phyloP scores from a whole-genome alignment of 2,329 filamentous ascomycete genomes.

The Biscogniauxia marginata region DNA sequence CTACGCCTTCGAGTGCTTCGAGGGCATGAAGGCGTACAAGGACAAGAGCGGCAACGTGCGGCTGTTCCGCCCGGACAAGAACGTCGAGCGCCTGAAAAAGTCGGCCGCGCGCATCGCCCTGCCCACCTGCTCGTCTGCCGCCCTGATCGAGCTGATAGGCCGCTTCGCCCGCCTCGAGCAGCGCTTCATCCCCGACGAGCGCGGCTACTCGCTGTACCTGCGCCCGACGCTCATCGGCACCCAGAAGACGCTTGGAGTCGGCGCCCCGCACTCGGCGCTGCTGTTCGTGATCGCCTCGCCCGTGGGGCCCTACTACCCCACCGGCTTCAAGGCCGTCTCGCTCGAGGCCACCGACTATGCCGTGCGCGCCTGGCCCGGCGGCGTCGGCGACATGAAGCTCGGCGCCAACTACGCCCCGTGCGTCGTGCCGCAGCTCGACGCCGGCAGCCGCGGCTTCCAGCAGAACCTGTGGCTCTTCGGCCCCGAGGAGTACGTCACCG shows the following conservation, averaged over 20 bases:
- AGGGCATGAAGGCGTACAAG: conserved; percentile 99
- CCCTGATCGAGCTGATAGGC: conserved; percentile 77
- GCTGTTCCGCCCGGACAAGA: conserved; percentile 91
- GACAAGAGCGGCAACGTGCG: conserved; percentile 75
- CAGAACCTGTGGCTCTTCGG: conserved; percentile 99
- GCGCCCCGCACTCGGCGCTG: conserved; percentile 85
- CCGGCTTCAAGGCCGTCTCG: conserved; percentile 95
- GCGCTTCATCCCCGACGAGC: conserved; percentile 82
- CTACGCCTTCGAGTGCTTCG: conserved; percentile 97
- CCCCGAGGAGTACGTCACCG: conserved; percentile 91
- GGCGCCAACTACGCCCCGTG: conserved; percentile 99
- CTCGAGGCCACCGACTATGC: conserved; percentile 96
- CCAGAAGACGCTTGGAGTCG: conserved; percentile 88
- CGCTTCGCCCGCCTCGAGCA: conserved; percentile 78
- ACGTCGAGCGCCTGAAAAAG: conserved; percentile 93
- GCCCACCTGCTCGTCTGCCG: conserved; percentile 75
- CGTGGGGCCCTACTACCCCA: conserved; percentile 96
- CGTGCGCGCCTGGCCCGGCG: conserved; percentile 95
- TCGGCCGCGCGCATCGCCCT: conserved; percentile 89
- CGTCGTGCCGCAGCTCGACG: conserved; percentile 92
- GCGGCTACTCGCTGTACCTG: conserved; percentile 92
- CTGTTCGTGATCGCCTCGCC: conserved; percentile 95
- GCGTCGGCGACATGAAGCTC: conserved; percentile 97
- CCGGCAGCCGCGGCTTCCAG: conserved; percentile 88
- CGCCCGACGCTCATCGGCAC: conserved; percentile 97